Evolutionary conservation across 257 asterid species (phyloP), one percentile per base, ranked within the genome.

Genomic region (Solanum boliviense): DNA sequence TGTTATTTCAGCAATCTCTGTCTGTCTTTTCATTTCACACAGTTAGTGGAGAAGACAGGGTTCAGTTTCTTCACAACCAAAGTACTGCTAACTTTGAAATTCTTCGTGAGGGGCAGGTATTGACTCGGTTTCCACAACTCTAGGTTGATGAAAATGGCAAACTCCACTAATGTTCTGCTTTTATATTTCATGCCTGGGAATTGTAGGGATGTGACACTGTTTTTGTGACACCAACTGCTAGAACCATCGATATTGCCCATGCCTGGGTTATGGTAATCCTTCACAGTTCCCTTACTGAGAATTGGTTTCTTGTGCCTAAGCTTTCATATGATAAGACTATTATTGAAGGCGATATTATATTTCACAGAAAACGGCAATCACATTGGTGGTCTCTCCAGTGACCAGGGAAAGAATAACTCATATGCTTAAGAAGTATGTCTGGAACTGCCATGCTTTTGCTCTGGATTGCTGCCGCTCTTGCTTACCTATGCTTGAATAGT

Each of bases 31-130:
- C 85, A 78, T 89, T 91, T 87, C 67, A 84, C 71, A 81, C 94
- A 96, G 99, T 96, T 93, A 91, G 96, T 89, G 99, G 99, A 92
- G 98, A 94, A 34, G 98, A 96, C 90, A 95, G 99, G 82, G 84
- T 93, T 90, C 97, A 94, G 89, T 95, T 95, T 93, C 98, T 96
- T 91, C 99, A 96, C 94, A 96, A 95, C 90, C 99, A 96, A 94
- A 94, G 98, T 88, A 96, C 98, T 72, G 98, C 99, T 91, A 93
- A 95, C 91, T 95, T 96, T 93, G 97, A 95, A 89, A 87, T 89
- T 88, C 99, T 95, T 86, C 87, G 25, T 87, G 98, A 94, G 91
- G 99, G 98, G 88, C 98, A 95, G 99, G 99, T 96, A 88, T 83
- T 88, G 89, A 86, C 87, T 89, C 6, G 72, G 87, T 75, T 90